Conservation (phyloP, 176 grass and related monocot species). For the Luzula sylvatica region DNA sequence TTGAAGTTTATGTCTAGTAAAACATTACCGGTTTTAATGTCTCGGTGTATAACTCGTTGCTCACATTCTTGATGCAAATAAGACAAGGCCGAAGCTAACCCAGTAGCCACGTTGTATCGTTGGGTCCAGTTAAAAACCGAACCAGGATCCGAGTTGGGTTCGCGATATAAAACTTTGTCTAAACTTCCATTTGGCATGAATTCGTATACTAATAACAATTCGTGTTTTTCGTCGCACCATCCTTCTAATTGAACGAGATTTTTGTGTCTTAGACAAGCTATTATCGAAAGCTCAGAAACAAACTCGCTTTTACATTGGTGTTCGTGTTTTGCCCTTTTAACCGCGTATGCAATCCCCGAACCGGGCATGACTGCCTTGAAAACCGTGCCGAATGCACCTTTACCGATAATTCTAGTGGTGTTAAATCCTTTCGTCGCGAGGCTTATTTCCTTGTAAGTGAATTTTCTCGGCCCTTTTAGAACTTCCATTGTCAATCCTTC, state of each 20-base stretch:
- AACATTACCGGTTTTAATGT: conserved; percentile 89
- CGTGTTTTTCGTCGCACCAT: conserved; percentile 70
- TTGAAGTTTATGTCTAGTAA: conserved; percentile 62
- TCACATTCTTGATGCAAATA: conserved; percentile 93
- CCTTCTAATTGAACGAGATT: conserved; percentile 78
- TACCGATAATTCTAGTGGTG: conserved; percentile 49
- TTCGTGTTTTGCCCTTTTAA: conserved; percentile 79
- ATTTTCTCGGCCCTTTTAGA: conserved; percentile 70
- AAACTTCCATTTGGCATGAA: conserved; percentile 93
- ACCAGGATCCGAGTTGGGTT: conserved; percentile 24
- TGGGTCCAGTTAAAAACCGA: conserved; percentile 42
- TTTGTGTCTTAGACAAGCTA: conserved; percentile 81
- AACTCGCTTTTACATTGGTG: conserved; percentile 74
- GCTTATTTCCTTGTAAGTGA: conserved; percentile 76
- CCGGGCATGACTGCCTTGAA: conserved; percentile 54
- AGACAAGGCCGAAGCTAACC: conserved; percentile 58
- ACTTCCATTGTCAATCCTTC: conserved; percentile 29
- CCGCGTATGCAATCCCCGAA: conserved; percentile 22
- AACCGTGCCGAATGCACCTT: conserved; percentile 77
- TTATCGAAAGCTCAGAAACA: conserved; percentile 63
- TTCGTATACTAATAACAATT: conserved; percentile 77
- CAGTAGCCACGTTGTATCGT: conserved; percentile 46
- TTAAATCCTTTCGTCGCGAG: conserved; percentile 63
- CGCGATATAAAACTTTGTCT: conserved; percentile 59
- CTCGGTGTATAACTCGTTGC: conserved; percentile 74